These are phyloP conservation scores for Alternaria ethzedia DNA, from an alignment of 2,329 filamentous ascomycete genomes.

Conservation along the genomic window DNA sequence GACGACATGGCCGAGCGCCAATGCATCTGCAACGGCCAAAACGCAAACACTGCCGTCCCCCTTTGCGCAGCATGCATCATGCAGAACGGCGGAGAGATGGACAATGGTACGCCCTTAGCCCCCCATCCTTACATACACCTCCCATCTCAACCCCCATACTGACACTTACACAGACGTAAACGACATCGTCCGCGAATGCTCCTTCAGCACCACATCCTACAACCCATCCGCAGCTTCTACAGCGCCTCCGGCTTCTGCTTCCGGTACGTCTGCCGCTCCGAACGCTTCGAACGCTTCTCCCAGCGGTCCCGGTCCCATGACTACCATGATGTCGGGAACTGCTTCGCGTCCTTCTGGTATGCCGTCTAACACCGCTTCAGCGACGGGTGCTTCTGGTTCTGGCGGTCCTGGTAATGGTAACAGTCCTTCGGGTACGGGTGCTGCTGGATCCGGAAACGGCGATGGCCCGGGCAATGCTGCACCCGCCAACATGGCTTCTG, in stretches of 20 bases:
- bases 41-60: neutral
- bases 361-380: neutral
- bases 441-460: neutral
- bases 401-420: neutral
- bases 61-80: conserved; percentile 2
- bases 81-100: conserved; percentile 2
- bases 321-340: neutral
- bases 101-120: neutral
- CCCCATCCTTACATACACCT: neutral
- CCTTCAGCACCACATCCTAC: neutral
- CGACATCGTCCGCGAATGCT: conserved; percentile 3
- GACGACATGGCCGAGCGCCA: conserved; percentile 1
- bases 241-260: neutral
- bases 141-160: neutral
- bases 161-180: neutral
- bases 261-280: neutral
- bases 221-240: neutral
- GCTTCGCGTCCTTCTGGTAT: neutral
- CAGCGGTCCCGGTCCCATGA: neutral
- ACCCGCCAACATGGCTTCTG: neutral
- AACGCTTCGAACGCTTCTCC: neutral
- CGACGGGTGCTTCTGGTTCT: neutral
- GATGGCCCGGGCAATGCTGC: neutral
- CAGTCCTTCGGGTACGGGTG: neutral
- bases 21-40: conserved; percentile 6